These are phyloP conservation scores for Aspergillus transmontanensis DNA, from an alignment of 2,329 filamentous ascomycete species.

Conservation along the genomic window DNA sequence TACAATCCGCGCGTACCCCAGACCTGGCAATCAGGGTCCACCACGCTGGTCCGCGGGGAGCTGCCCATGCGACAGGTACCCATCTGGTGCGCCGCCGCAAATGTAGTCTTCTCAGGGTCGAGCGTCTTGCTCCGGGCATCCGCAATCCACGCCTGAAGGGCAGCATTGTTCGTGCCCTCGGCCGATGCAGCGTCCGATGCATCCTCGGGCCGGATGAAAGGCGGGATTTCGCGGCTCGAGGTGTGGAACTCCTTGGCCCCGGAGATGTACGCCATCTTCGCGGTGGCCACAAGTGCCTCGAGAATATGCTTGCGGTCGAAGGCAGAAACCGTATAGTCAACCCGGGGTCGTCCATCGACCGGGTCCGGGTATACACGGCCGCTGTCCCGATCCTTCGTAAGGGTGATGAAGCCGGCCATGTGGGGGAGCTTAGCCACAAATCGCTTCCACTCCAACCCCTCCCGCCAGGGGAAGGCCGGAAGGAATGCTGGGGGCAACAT, in stretches of 20 bases:
- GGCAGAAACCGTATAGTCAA: slow-evolving; percentile 71
- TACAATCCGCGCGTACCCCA: slow-evolving; percentile 51
- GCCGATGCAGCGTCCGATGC: slow-evolving; percentile 27
- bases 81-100: slow-evolving; percentile 56
- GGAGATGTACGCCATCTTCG: slow-evolving; percentile 75
- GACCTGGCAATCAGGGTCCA: slow-evolving; percentile 49
- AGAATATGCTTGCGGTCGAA: slow-evolving; percentile 74
- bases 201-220: slow-evolving; percentile 58
- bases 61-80: slow-evolving; percentile 53
- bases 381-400: slow-evolving; percentile 74
- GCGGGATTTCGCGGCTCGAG: slow-evolving; percentile 61
- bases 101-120: slow-evolving; percentile 46
- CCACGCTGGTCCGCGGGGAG: slow-evolving; percentile 44
- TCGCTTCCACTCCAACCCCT: slow-evolving; percentile 72
- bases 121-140: slow-evolving; percentile 51
- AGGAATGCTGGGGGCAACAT: slow-evolving; percentile 73
- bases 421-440: slow-evolving; percentile 68
- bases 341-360: slow-evolving; percentile 61
- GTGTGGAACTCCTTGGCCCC: slow-evolving; percentile 81
- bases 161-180: slow-evolving; percentile 55
- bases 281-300: slow-evolving; percentile 70
- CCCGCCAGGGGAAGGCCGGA: slow-evolving; percentile 66
- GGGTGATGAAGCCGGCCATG: slow-evolving; percentile 71
- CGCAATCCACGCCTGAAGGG: slow-evolving; percentile 58
- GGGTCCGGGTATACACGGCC: slow-evolving; percentile 76